A percentile compares a stretch with the other conserved stretches of the same genome.
phyloP scores from a whole-genome alignment of 805 yeast species.

The Hanseniaspora lindneri region DNA sequence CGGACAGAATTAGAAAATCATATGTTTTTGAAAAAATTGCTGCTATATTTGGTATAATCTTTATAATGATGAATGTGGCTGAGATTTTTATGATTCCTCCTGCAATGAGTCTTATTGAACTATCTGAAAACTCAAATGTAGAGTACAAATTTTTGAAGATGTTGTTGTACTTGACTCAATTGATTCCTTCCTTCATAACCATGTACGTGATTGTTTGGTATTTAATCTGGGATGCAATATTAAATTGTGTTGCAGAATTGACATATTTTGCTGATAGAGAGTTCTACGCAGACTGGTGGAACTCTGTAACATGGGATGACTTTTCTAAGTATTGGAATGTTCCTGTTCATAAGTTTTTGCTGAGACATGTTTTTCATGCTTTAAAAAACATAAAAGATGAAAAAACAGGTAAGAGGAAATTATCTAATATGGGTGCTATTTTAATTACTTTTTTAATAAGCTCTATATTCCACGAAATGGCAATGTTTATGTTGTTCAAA shows the following conservation, averaged over 20 bases:
- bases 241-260: slow-evolving; percentile 81
- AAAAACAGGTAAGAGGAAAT: slow-evolving; percentile 31
- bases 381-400: slow-evolving; percentile 10
- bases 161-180: slow-evolving; percentile 43
- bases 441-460: slow-evolving; percentile 68
- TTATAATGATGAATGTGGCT: slow-evolving; percentile 68
- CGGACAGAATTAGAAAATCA: slow-evolving; percentile 50
- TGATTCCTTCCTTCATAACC: slow-evolving; percentile 67
- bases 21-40: slow-evolving; percentile 56
- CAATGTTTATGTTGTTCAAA: slow-evolving; percentile 79
- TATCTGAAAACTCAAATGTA: slow-evolving; percentile 42
- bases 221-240: slow-evolving; percentile 88
- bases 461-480: slow-evolving; percentile 75
- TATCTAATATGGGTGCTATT: slow-evolving; percentile 63
- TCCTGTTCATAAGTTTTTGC: slow-evolving; percentile 80
- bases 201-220: slow-evolving; percentile 71
- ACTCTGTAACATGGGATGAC: slow-evolving; percentile 83
- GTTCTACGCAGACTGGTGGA: slow-evolving; percentile 98
- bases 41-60: slow-evolving; percentile 80
- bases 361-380: slow-evolving; percentile 89
- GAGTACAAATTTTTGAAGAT: slow-evolving; percentile 30
- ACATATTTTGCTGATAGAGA: slow-evolving; percentile 79
- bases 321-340: slow-evolving; percentile 89
- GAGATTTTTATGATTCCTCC: slow-evolving; percentile 62
- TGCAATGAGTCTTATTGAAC: slow-evolving; percentile 28